Conservation (phyloP, 306 rosid species). For the Prunus salicina region DNA sequence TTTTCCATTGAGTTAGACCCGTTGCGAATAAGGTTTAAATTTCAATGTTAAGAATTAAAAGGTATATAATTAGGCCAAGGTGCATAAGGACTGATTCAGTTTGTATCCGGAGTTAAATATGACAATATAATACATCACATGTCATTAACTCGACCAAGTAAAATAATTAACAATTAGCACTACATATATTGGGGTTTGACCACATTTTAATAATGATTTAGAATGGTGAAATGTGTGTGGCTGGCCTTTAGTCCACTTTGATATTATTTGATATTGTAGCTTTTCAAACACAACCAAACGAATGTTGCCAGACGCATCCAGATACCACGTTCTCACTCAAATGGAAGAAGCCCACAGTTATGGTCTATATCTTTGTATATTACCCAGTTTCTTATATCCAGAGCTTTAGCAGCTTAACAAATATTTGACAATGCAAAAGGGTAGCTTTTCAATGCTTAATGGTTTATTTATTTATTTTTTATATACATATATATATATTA, state of each 20-base stretch:
- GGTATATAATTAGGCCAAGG: slow-evolving; percentile 1
- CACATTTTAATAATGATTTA: neutral
- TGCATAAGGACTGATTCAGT: neutral
- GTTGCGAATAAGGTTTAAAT: too few relatives aligned
- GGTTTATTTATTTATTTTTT: neutral
- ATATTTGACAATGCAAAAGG: neutral
- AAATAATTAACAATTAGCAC: neutral
- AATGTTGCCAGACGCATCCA: neutral
- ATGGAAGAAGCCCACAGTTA: neutral
- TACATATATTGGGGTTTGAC: neutral
- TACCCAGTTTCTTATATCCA: neutral
- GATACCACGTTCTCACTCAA: neutral
- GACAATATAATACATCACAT: neutral
- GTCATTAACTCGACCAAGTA: neutral
- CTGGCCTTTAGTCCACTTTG: neutral
- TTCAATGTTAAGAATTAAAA: neutral
- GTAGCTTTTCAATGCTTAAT: neutral
- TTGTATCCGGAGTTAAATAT: neutral
- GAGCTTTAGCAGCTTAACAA: neutral
- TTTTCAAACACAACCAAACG: neutral
- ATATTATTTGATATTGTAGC: neutral
- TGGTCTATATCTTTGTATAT: too few relatives aligned
- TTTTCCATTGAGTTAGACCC: too few relatives aligned
- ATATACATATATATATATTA: neutral
- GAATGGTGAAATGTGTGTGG: neutral